These are phyloP conservation scores for Dioszegia crocea DNA, from an alignment of 768 basidiomycete genomes.

Conservation along the genomic window DNA sequence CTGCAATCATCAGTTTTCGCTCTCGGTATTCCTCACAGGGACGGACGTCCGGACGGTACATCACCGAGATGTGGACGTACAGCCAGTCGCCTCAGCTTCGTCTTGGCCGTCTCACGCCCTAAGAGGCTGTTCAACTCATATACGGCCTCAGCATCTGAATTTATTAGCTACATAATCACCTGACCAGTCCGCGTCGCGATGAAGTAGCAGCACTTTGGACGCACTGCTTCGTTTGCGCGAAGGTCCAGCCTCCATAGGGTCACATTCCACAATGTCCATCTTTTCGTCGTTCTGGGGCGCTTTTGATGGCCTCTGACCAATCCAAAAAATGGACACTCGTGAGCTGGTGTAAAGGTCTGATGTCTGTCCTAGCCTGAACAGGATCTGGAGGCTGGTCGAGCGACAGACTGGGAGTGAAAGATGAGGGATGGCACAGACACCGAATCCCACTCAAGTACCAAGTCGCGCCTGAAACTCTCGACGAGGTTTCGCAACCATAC, in stretches of 20 bases:
- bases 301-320: neutral
- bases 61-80: conserved; percentile 13
- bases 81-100: conserved; percentile 33
- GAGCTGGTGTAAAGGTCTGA: too few relatives aligned
- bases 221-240: conserved; percentile 14
- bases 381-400: too few relatives aligned
- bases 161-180: neutral
- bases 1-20: neutral
- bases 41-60: too few relatives aligned
- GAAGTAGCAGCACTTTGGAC: too few relatives aligned
- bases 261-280: neutral
- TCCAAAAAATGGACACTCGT: neutral
- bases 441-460: too few relatives aligned
- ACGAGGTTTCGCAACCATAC: neutral
- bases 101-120: conserved; percentile 28
- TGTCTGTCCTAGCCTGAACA: too few relatives aligned
- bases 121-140: conserved; percentile 26
- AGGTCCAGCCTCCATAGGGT: conserved; percentile 17
- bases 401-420: too few relatives aligned
- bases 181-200: too few relatives aligned
- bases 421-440: too few relatives aligned
- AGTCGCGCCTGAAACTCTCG: conserved; percentile 2
- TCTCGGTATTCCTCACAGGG: too few relatives aligned
- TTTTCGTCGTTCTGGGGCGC: neutral
- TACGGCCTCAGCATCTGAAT: neutral